Evolutionary conservation across 2,329 filamentous ascomycete species (phyloP).

Genomic region (Fusarium transvaalense): DNA sequence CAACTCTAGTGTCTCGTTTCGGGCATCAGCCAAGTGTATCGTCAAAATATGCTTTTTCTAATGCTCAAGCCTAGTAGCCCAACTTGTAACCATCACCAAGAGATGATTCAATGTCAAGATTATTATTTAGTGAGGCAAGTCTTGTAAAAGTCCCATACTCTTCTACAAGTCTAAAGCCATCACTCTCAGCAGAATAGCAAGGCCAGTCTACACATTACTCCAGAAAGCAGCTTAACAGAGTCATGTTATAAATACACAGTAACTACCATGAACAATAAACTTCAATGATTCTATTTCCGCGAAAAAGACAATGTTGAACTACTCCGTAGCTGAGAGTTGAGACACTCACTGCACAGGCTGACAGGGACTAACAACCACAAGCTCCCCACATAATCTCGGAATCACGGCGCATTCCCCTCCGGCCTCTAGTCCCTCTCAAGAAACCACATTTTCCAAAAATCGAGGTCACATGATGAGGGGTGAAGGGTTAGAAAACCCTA

Average conservation of each 20-base stretch:
- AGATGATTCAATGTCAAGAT: background rate
- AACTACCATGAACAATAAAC: background rate
- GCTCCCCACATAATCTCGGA: conserved; percentile 16
- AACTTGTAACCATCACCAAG: background rate
- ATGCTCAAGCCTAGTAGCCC: background rate
- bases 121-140: background rate
- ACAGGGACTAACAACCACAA: background rate
- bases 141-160: background rate
- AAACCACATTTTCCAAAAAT: background rate
- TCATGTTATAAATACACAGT: background rate
- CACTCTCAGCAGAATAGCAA: background rate
- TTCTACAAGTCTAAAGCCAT: background rate
- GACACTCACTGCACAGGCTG: too few species aligned
- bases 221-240: background rate
- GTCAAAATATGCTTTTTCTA: background rate
- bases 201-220: background rate
- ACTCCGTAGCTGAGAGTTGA: background rate
- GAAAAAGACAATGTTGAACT: background rate
- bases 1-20: background rate
- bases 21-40: background rate
- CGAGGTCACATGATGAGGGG: conserved; percentile 11
- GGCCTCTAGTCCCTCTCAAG: background rate
- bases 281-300: too few species aligned
- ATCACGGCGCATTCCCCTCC: conserved; percentile 19
- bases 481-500: conserved; percentile 59